These are phyloP conservation scores for Phaeomoniella chlamydospora DNA, from an alignment of 2,329 filamentous ascomycete species.

Conservation along the genomic window DNA sequence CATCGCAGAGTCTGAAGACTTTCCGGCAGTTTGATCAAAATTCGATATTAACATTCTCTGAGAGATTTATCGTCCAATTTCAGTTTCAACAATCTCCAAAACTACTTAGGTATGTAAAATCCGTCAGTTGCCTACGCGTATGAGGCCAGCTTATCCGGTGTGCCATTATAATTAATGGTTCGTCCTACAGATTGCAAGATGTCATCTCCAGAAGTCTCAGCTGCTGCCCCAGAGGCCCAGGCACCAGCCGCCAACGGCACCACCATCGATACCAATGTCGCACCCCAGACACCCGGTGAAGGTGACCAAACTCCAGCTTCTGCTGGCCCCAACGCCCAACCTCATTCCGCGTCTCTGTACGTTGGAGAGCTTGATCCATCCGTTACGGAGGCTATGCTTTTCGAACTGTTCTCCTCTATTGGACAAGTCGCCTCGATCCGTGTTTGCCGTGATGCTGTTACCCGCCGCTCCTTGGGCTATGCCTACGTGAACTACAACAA, in stretches of 20 bases:
- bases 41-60: conserved; percentile 3
- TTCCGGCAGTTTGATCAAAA: too few relatives aligned
- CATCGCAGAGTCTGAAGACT: neutral
- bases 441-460: conserved; percentile 98
- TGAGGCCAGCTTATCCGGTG: conserved; percentile 16
- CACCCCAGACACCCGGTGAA: conserved; percentile 25
- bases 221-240: conserved; percentile 51
- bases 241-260: conserved; percentile 42
- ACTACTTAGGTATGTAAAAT: conserved; percentile 2
- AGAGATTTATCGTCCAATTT: conserved; percentile 4
- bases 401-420: conserved; percentile 99
- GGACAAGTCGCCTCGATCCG: conserved; percentile 97
- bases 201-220: conserved; percentile 64
- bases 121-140: neutral
- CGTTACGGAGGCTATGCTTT: conserved; percentile 99
- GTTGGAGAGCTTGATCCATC: conserved; percentile 96
- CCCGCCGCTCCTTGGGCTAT: conserved; percentile 94
- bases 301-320: conserved; percentile 45
- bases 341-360: conserved; percentile 95
- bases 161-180: conserved; percentile 50
- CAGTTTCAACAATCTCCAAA: conserved; percentile 3
- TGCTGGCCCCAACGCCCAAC: conserved; percentile 57
- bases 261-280: conserved; percentile 60
- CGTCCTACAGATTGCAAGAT: conserved; percentile 55
- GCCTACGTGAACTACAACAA: conserved; percentile 99